A percentile compares a stretch with the other conserved stretches of the same genome.
phyloP scores from a whole-genome alignment of 2,329 filamentous ascomycete genomes.

The Trichoderma brevicompactum region DNA sequence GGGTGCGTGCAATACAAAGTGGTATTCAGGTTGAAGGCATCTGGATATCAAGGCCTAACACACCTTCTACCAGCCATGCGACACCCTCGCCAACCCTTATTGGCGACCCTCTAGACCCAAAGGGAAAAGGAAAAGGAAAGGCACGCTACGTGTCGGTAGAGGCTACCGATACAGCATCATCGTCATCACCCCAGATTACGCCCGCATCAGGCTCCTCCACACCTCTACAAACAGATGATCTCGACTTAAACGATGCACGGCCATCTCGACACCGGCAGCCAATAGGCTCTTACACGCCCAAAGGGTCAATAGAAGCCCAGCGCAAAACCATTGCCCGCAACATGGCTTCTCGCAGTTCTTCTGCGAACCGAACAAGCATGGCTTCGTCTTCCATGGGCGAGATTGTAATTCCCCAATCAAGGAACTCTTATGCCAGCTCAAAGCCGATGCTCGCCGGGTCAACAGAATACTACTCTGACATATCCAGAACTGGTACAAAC shows the following conservation, averaged over 20 bases:
- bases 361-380: constrained; percentile 22
- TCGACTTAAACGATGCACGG: constrained; percentile 1
- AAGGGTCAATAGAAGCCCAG: constrained; percentile 1
- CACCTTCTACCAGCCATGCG: constrained; percentile 40
- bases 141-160: constrained; percentile 15
- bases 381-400: constrained; percentile 21
- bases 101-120: constrained; percentile 28
- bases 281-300: not conserved
- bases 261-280: not conserved
- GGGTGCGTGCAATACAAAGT: constrained; percentile 80
- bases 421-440: constrained; percentile 19
- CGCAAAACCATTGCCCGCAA: constrained; percentile 14
- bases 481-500: constrained; percentile 5
- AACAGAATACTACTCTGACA: constrained; percentile 21
- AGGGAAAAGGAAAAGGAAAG: constrained; percentile 34
- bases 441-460: constrained; percentile 19
- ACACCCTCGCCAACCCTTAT: constrained; percentile 37
- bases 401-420: constrained; percentile 10
- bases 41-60: constrained; percentile 65
- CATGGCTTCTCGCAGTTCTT: constrained; percentile 16
- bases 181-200: not conserved
- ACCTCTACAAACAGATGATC: not conserved
- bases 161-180: not conserved
- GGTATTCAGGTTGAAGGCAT: constrained; percentile 86
- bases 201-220: constrained; percentile 7